phyloP scores from a whole-genome alignment of 345 rosid species.

The Alliaria petiolata region DNA sequence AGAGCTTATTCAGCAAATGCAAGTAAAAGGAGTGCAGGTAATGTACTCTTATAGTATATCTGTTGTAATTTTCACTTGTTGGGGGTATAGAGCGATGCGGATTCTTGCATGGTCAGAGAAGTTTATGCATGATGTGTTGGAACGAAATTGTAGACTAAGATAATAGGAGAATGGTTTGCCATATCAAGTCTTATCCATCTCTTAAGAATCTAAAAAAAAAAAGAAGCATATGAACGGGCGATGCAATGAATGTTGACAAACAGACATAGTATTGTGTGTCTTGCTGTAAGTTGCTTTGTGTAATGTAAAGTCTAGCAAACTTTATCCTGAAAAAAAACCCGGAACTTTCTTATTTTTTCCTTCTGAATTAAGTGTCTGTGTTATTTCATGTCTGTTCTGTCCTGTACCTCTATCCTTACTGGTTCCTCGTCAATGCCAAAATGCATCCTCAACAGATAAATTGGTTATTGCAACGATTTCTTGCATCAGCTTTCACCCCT shows the following conservation, averaged over 20 bases:
- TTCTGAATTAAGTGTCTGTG: not conserved
- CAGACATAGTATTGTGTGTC: not conserved
- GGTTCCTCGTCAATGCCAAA: not conserved
- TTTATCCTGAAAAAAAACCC: not conserved
- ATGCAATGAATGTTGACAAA: not conserved
- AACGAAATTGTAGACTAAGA: not conserved
- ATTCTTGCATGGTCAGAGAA: not conserved
- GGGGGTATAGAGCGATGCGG: not conserved
- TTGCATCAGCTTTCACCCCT: not conserved
- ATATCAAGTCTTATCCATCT: not conserved
- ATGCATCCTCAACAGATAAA: not conserved
- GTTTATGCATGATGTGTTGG: not conserved
- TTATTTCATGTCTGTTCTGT: not conserved
- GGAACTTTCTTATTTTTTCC: not conserved
- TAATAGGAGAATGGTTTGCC: not conserved
- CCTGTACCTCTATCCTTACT: not conserved
- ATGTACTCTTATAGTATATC: not conserved
- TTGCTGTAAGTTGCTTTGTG: not conserved
- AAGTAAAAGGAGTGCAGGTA: constrained; percentile 97
- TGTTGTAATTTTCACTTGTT: not conserved
- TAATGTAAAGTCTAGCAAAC: not conserved
- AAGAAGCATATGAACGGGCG: not conserved
- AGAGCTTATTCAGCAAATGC: constrained; percentile 97
- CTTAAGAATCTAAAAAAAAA: not conserved
- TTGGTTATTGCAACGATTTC: not conserved